Evolutionary conservation across 1,284 basidiomycete species (phyloP).

Genomic region (Bjerkandera adusta): DNA sequence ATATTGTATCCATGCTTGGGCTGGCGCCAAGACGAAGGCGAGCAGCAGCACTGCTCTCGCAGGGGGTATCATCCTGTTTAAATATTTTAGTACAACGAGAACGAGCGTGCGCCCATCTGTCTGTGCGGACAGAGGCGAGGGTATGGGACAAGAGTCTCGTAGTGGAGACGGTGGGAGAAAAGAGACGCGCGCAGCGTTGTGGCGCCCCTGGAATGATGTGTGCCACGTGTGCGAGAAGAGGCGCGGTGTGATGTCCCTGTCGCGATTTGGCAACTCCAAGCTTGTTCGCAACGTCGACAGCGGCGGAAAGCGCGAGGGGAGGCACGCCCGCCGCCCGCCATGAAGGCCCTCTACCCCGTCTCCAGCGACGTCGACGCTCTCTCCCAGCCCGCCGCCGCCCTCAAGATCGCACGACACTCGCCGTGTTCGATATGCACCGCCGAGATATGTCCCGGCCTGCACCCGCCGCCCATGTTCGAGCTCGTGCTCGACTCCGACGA

Average conservation of each 20-base stretch:
- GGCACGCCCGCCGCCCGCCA: slow-evolving; percentile 16
- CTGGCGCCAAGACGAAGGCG: slow-evolving; percentile 16
- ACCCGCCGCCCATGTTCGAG: slow-evolving; percentile 55
- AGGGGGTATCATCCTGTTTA: background rate
- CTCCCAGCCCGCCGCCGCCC: slow-evolving; percentile 46
- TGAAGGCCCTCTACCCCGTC: slow-evolving; percentile 67
- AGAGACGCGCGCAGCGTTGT: background rate
- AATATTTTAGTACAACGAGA: background rate
- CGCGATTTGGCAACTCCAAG: slow-evolving; percentile 9
- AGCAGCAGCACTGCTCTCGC: slow-evolving; percentile 6
- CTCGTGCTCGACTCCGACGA: slow-evolving; percentile 60
- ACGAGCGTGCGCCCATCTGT: too few relatives aligned
- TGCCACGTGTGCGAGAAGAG: background rate
- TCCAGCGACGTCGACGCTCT: slow-evolving; percentile 47
- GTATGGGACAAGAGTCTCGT: background rate
- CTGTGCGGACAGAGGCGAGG: background rate
- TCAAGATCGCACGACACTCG: slow-evolving; percentile 77
- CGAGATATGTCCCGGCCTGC: slow-evolving; percentile 58
- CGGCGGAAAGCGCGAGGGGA: background rate
- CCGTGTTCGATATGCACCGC: slow-evolving; percentile 55
- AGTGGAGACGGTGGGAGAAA: background rate
- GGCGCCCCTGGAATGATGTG: slow-evolving; percentile 3
- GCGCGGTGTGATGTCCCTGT: background rate
- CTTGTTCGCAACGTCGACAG: slow-evolving; percentile 12
- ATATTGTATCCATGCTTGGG: slow-evolving; percentile 56